These are phyloP conservation scores for Aphanomyces euteiches DNA, from an alignment of 352 stramenopile species.

Conservation along the genomic window DNA sequence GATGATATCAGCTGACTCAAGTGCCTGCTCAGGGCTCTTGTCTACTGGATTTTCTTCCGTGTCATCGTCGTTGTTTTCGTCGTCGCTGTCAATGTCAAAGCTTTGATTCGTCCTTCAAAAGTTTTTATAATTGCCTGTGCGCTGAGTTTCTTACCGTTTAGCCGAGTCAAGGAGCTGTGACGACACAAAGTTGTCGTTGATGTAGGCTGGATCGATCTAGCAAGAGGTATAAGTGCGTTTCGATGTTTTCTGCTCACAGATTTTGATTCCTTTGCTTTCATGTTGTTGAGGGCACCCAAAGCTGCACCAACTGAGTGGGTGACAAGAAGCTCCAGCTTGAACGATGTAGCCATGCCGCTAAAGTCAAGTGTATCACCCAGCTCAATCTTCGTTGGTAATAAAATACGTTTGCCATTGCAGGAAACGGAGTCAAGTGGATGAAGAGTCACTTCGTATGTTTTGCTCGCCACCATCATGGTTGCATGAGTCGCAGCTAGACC, in stretches of 20 bases:
- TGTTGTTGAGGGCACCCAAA: conserved; percentile 1
- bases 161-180: conserved; percentile 11
- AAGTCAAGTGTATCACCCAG: too few species aligned
- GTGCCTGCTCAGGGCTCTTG: not conserved
- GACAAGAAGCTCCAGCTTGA: not conserved
- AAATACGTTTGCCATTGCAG: too few species aligned
- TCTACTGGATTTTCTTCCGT: not conserved
- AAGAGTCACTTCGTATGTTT: too few species aligned
- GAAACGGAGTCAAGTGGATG: too few species aligned
- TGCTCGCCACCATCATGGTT: too few species aligned
- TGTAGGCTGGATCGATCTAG: not conserved
- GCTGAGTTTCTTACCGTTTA: not conserved
- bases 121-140: not conserved
- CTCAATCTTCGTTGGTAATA: too few species aligned
- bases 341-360: not conserved
- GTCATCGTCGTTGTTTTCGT: conserved; percentile 37
- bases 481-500: too few species aligned
- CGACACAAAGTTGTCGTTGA: conserved; percentile 20
- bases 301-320: conserved; percentile 2
- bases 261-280: not conserved
- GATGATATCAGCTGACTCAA: too few species aligned
- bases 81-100: conserved; percentile 32
- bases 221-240: not conserved
- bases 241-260: not conserved
- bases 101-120: conserved; percentile 3